Base-by-base conservation (phyloP, 345 rosid genomes). In the Raphanus sativus region DNA sequence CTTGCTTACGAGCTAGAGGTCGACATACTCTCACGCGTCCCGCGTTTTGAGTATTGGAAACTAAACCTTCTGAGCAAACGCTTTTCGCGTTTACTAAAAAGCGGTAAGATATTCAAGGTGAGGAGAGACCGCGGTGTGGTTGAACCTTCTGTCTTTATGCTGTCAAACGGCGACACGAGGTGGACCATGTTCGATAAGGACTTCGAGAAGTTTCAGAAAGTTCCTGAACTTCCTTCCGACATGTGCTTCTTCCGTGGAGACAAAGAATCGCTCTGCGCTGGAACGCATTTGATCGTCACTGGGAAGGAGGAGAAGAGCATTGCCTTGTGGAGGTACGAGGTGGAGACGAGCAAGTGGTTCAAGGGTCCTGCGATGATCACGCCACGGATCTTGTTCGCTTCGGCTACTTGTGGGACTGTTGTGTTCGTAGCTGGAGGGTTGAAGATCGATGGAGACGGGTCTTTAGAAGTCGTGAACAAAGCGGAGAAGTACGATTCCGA, bases 341-440 rank as follows among this genome's bases (percentile, higher is more conserved):
- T 89, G 6, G 91, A 86, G 60, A 86, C 87, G 1, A 87, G 84
- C 65, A 84, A 77, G 73, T 94, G 98, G 98, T 84, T 70, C 34
- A 91, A 88, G 69, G 97, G 94, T 52, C 91, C 92, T 15, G 70
- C 84, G 0, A 91, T 94, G 98, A 86, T 71, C 26, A 75, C 75
- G 1, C 94, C 96, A 2, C 75, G 97, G 70, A 87, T 94, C 78
- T 71, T 94, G 81, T 91, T 91, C 8, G 98, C 93, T 4, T 94
- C 98, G 0, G 93, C 94, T 17, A 86, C 89, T 0, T 83, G 88
- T 56, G 94, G 94, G 28, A 72, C 85, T 25, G 78, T 75, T 16
- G 96, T 88, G 40, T 86, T 81, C 69, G 90, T 91, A 64, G 96
- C 98, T 5, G 98, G 98, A 8, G 98, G 98, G 59, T 38, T 45